Evolutionary conservation across 176 grass and related monocot species (phyloP).

Genomic region (Leersia perrieri): DNA sequence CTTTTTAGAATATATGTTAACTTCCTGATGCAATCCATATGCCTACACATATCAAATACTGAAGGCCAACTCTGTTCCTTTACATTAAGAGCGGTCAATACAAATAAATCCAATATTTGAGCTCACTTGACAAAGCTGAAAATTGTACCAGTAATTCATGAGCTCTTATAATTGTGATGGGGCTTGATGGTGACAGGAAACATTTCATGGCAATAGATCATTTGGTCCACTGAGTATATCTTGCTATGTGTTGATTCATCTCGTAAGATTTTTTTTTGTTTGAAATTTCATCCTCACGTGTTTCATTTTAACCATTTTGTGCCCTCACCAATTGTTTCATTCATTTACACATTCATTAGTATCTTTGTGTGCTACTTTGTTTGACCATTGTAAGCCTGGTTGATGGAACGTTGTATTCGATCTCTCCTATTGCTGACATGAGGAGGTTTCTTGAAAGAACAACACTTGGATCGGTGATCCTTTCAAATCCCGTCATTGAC

Average conservation of each 20-base stretch:
- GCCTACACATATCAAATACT: slow-evolving; percentile 54
- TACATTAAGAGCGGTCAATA: slow-evolving; percentile 49
- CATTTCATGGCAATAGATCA: slow-evolving; percentile 60
- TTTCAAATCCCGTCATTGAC: slow-evolving; percentile 58
- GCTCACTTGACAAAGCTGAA: slow-evolving; percentile 50
- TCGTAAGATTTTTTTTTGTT: slow-evolving; percentile 30
- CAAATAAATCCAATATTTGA: slow-evolving; percentile 80
- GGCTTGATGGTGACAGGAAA: slow-evolving; percentile 76
- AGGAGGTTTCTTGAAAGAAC: slow-evolving; percentile 57
- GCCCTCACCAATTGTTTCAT: background rate
- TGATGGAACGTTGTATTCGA: slow-evolving; percentile 77
- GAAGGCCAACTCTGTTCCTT: slow-evolving; percentile 83
- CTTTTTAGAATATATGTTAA: background rate
- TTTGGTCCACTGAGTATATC: slow-evolving; percentile 63
- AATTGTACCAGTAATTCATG: slow-evolving; percentile 63
- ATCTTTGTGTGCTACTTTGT: background rate
- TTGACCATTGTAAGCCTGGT: slow-evolving; percentile 14
- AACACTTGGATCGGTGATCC: slow-evolving; percentile 59
- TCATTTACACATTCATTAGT: slow-evolving; percentile 18
- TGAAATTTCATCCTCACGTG: background rate
- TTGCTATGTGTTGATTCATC: slow-evolving; percentile 65
- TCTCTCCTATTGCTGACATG: slow-evolving; percentile 61
- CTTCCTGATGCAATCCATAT: background rate
- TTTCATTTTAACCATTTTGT: background rate
- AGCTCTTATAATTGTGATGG: slow-evolving; percentile 45